Evolutionary conservation across 1,139 yeast species (phyloP).

Genomic region (Suhomyces bokatorum): DNA sequence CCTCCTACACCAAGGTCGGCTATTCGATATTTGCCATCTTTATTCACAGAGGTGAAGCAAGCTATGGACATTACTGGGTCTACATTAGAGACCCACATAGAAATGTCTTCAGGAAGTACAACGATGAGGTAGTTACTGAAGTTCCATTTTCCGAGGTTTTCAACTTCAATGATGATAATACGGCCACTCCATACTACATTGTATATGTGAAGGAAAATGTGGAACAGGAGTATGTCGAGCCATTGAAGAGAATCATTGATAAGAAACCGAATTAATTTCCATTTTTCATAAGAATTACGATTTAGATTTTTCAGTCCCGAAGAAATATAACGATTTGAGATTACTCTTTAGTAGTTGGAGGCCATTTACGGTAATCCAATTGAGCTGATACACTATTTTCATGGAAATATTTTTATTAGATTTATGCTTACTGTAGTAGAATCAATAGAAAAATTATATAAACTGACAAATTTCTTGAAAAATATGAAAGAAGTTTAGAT

Average conservation of each 20-base stretch:
- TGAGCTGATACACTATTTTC: no score
- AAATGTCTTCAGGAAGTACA: constrained; percentile 79
- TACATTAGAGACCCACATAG: constrained; percentile 76
- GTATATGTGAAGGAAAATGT: constrained; percentile 75
- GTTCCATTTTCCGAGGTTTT: constrained; percentile 74
- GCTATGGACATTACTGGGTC: constrained; percentile 96
- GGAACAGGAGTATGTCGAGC: constrained; percentile 61
- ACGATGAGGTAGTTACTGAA: constrained; percentile 86
- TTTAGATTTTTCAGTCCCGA: background rate
- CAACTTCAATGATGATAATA: constrained; percentile 69
- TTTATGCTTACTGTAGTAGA: no score
- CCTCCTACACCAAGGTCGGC: constrained; percentile 59
- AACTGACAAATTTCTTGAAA: no score
- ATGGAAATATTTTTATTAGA: no score
- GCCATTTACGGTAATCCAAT: no score
- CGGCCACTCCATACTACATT: constrained; percentile 91
- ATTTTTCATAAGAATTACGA: background rate
- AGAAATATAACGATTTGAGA: no score
- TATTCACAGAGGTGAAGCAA: constrained; percentile 93
- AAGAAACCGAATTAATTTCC: background rate
- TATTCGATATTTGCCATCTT: constrained; percentile 88
- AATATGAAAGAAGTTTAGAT: no score
- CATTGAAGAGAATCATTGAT: constrained; percentile 44
- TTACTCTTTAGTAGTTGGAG: no score
- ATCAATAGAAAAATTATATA: no score